These are phyloP conservation scores for Rhodamnia argentea DNA, from an alignment of 345 rosid species.

Conservation along the genomic window DNA sequence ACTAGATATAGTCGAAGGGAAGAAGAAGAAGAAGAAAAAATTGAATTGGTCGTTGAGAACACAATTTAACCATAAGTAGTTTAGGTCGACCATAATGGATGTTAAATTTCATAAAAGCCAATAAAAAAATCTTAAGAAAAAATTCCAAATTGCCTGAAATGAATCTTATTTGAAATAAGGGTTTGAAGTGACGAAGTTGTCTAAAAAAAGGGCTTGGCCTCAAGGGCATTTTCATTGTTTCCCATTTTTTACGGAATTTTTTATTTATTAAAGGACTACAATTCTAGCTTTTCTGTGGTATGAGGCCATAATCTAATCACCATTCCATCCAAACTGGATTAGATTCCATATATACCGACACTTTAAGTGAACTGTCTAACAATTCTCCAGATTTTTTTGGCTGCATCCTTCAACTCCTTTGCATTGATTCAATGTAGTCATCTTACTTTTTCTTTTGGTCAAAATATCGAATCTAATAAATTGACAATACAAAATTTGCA, in stretches of 20 bases:
- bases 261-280: background rate
- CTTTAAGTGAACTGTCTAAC: background rate
- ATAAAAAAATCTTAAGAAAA: background rate
- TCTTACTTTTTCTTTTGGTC: too few species aligned
- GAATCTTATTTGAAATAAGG: too few species aligned
- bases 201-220: too few species aligned
- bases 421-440: background rate
- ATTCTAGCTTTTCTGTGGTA: background rate
- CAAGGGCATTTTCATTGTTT: too few species aligned
- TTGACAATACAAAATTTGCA: background rate
- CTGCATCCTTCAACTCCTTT: background rate
- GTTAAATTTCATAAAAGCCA: too few species aligned
- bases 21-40: background rate
- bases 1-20: background rate
- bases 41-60: background rate
- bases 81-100: too few species aligned
- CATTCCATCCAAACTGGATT: background rate
- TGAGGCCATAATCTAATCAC: background rate
- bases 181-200: too few species aligned
- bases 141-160: too few species aligned
- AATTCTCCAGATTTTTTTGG: background rate
- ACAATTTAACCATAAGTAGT: background rate
- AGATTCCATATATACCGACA: background rate
- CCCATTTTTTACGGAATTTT: background rate
- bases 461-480: background rate